Base-by-base conservation (phyloP, 208 protist species). In the Leptomonas pyrrhocoris region DNA sequence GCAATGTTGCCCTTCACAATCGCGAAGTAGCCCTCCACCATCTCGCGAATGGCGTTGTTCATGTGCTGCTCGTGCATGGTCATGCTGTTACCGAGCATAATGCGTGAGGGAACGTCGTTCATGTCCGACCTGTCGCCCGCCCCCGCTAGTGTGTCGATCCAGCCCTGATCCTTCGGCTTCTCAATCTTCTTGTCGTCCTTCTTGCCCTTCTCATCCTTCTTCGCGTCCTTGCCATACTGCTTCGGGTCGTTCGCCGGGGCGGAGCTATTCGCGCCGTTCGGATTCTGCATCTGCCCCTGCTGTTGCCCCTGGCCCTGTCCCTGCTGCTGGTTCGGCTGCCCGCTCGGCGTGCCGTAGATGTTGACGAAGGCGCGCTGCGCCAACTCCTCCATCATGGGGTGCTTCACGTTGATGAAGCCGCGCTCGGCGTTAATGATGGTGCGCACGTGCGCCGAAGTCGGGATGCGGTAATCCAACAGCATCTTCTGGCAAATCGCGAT, bases 381-480 rank as follows among this genome's bases (percentile, higher is more conserved):
- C 36, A 95, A 77, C 66, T 91, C 68, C 73, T 94, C 83, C 91
- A 97, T 95, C 79, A 83, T 78, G 11, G 89, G 91, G 68, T 97
- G 89, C 74, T 94, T 97, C 42, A 98, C 98, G 87, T 99, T 99
- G 67, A 99, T 98, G 74, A 98, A 99, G 40, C 95, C 91, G n/a
- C 96, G 80, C 76, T 99, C 97, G 43, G 97, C 97, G 36, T 77
- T 81, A 65, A 99, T 98, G 49, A 99, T 80, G 71, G 95, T 98
- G 68, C 84, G 83, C 50, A 99, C 94, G 84, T 98, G 95, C 2
- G 46, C 43, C 53, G 85, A 89, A 12, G 93, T 94, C 13, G 94
- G 95, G 0, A 23, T n/a, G 60, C 84, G 85, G 77, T 82, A 95
- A 74, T 94, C 82, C 27, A 81, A 62, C 21, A 98, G 81, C 42